Evolutionary conservation across 2,329 filamentous ascomycete genomes (phyloP), one percentile per base, ranked within the genome.

Genomic region (Exophiala sideris): DNA sequence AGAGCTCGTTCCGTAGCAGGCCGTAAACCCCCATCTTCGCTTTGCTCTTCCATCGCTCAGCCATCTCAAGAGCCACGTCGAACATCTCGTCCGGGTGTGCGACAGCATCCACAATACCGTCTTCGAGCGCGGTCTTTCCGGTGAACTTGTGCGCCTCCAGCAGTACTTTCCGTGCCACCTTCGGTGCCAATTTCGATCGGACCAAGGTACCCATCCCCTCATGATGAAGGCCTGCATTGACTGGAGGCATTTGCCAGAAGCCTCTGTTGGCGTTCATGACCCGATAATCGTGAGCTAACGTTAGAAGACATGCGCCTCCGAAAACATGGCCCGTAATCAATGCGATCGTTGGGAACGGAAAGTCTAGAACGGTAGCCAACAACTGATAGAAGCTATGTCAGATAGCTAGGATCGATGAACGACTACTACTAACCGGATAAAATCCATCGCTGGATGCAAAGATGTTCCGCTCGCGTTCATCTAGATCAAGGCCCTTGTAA

Each of bases 391-490:
- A 4, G 18, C 11, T 45, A 12, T 39, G 52, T 29, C 36, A 47
- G 16, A 32, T 29, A 21, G 20, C 8, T 32, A 6, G 21, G 5
- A 32, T 3, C 12, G 24, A 48, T 11, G 12, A 33, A n/a, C 12
- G 32, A 20, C 73, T 73, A 29, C 71, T 70, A 16, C 77, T 65
- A 5, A 77, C 66, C 66, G 82, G 81, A 5, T 77, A 79, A 46
- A 83, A 85, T 18, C 72, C 75, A 61, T 77, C 81, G 14, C 73
- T 74, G 21, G 85, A 82, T 66, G 75, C 81, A 48, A 76, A 77
- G 21, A 76, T 75, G 57, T 76, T 77, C 9, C 69, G 71, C 40
- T 75, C 72, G 6, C 65, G 60, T 58, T 78, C 74, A 38, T 77
- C 73, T 1, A 78, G 64, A 29, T 78, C 75, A 12, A 77, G 64